These are phyloP conservation scores for Lobulomyces angularis DNA, from an alignment of 192 early-diverging fungal genomes.

Conservation along the genomic window DNA sequence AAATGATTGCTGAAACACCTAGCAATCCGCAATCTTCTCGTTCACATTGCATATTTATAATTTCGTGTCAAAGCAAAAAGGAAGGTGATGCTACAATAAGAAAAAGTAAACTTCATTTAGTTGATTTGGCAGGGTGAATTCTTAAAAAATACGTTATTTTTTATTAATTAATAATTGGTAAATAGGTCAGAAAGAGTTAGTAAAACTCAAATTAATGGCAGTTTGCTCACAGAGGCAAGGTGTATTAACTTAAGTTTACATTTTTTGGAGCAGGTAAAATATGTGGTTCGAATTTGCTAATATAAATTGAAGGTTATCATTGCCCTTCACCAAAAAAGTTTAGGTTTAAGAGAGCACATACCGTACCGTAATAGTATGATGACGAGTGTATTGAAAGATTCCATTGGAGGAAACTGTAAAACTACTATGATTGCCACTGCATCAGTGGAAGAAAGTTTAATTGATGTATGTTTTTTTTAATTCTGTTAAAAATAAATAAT, in stretches of 20 bases:
- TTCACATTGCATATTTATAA: conserved; percentile 50
- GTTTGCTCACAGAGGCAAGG: conserved; percentile 40
- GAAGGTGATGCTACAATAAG: conserved; percentile 34
- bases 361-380: conserved; percentile 55
- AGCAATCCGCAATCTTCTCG: conserved; percentile 51
- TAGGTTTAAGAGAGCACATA: conserved; percentile 39
- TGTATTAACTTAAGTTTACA: conserved; percentile 52
- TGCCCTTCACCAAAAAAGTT: conserved; percentile 42
- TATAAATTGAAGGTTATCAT: too few species aligned
- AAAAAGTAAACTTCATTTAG: conserved; percentile 41
- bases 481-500: conserved; percentile 3
- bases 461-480: conserved; percentile 27
- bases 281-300: too few species aligned
- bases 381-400: conserved; percentile 43
- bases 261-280: conserved; percentile 52
- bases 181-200: conserved; percentile 43
- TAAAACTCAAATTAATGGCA: conserved; percentile 41
- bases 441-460: conserved; percentile 40
- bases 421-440: conserved; percentile 51
- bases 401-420: conserved; percentile 50
- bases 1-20: conserved; percentile 55
- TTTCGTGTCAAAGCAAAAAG: conserved; percentile 19
- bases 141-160: neutral
- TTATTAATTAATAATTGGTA: neutral
- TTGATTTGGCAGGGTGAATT: conserved; percentile 52